Evolutionary conservation across 352 stramenopile species (phyloP), one percentile per base, ranked within the genome.

Genomic region (Globisporangium alternatum): DNA sequence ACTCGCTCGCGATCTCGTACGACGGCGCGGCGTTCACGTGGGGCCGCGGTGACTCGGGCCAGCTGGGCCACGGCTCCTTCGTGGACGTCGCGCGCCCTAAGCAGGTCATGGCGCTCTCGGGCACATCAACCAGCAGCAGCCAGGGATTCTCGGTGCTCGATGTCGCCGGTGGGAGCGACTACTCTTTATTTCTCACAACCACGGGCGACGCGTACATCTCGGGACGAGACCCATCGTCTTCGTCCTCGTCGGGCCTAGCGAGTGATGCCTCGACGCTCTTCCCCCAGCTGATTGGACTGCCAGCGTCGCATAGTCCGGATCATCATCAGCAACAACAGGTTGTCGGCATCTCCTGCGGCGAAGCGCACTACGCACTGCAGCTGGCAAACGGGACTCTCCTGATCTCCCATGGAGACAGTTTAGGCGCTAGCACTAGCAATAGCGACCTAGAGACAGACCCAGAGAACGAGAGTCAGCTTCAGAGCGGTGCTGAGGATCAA

Each of bases 21-120:
- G 74, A 86, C 41, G 81, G 82, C 5, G 74, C 71, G 3, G 76
- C 75, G 19, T 91, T 91, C 56, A 83, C 81, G 13, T 93, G 85
- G 85, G 85, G 85, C 0, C 77, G 82, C 15, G 82, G 82, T 5
- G 75, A 90, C 58, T 67, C 71, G 8, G 85, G 85, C 8, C 85
- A 90, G 56, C 75, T 93, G 1, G 85, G 85, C 5, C 81, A 88
- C 35, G 81, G 83, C 9, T 81, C 68, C 21, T 79, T 67, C 56
- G 89, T 90, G 79, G 78, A 93, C 48, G 64, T 86, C 2, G 69
- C 55, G 12, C 67, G 80, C 9, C 84, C 84, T 2, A 86, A 72
- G 60, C 82, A 88, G 59, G 73, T 93, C 43, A 70, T 90, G 65
- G 69, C 78, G 13, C 68, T 91, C 28, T 71, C 84, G 17, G 53